Evolutionary conservation across 768 basidiomycete species (phyloP).

Genomic region (Hemileccinum rubropunctum): DNA sequence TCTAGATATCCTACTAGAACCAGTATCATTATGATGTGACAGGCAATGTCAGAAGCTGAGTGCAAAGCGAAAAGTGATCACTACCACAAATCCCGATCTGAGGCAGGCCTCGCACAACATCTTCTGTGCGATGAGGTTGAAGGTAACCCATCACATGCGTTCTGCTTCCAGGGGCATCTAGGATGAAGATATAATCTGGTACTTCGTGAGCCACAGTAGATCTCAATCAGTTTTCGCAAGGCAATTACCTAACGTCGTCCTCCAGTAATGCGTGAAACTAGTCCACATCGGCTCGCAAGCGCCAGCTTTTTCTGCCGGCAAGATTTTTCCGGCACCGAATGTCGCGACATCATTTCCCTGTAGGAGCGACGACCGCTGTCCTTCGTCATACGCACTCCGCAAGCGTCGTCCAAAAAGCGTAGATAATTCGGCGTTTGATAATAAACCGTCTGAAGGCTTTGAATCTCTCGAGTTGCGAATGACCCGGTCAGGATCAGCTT

Average conservation of each 20-base stretch:
- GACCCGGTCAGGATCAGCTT: constrained; percentile 59
- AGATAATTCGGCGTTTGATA: constrained; percentile 56
- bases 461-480: constrained; percentile 75
- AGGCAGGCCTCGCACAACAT: constrained; percentile 76
- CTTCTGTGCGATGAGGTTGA: constrained; percentile 53
- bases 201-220: constrained; percentile 6
- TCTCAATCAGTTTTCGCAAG: neutral
- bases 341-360: constrained; percentile 30
- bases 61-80: constrained; percentile 82
- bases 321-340: constrained; percentile 49
- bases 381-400: constrained; percentile 69
- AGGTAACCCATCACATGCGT: constrained; percentile 53
- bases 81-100: constrained; percentile 74
- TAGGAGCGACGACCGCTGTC: constrained; percentile 28
- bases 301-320: constrained; percentile 47
- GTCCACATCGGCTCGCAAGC: constrained; percentile 81
- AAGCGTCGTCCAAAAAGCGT: constrained; percentile 40
- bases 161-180: constrained; percentile 40
- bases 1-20: constrained; percentile 1
- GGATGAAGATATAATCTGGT: constrained; percentile 87
- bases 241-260: constrained; percentile 66
- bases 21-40: constrained; percentile 4
- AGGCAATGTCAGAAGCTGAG: constrained; percentile 44
- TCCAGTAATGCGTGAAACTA: constrained; percentile 87
- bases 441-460: constrained; percentile 61